Evolutionary conservation across 2,329 filamentous ascomycete species (phyloP), one percentile per base, ranked within the genome.

Genomic region (Pseudocercospora pini-densiflorae): DNA sequence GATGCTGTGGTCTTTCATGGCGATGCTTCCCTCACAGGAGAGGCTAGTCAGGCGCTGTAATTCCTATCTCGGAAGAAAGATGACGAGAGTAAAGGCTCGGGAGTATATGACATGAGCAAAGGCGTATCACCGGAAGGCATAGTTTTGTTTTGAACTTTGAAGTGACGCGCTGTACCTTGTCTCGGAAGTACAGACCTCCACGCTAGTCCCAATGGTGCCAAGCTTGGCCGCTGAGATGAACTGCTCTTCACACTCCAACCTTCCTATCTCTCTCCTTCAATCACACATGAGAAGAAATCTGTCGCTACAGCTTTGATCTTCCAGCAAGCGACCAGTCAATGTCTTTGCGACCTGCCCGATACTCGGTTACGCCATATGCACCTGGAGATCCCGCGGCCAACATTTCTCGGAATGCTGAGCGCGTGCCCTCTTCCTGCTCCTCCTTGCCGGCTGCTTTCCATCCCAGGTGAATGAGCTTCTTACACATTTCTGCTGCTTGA

Each of bases 341-440:
- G 40, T 2, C 40, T 45, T 19, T 45, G 14, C 40, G 40, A 19
- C 40, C 40, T 2, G 40, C 40, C 2, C 40, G 60, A 59, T 65
- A 67, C 29, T 69, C 53, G 10, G 27, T 16, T 27, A 68, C 40
- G 16, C 67, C 65, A 58, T 62, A 61, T 31, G 45, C 67, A 23
- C 45, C 57, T 63, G 67, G 62, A 31, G 47, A 57, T 27, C 54
- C 57, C 10, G 61, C 62, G 10, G 27, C 59, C 62, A 69, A 65
- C 62, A 69, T 69, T 7, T 62, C 16, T 21, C 21, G 16, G 27
- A 69, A 65, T 4, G 58, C 61, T 9, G 33, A 24, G 36, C 65
- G 57, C 53, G 67, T 43, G 40, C 49, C 31, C 33, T 51, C 27
- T 8, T 33, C 43, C 29, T 65, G 67, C 29, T 60, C 43, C 14